Evolutionary conservation across 2,329 filamentous ascomycete genomes (phyloP).

Genomic region (Diplocarpon rosae): DNA sequence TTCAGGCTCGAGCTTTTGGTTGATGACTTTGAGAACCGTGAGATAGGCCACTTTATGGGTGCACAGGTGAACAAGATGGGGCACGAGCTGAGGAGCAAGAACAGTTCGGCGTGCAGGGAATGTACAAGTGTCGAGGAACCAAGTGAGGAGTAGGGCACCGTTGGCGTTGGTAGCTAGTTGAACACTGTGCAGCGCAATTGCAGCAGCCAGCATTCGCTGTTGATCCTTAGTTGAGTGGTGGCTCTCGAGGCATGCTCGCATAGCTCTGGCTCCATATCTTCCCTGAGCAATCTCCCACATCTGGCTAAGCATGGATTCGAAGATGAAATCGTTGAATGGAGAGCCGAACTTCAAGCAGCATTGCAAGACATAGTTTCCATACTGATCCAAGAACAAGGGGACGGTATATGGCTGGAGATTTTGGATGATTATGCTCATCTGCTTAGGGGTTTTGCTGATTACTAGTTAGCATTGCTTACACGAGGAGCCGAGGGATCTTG

Average conservation of each 20-base stretch:
- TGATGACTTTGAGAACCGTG: slow-evolving; percentile 95
- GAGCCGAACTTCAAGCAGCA: slow-evolving; percentile 86
- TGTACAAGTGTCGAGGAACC: slow-evolving; percentile 97
- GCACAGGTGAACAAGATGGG: slow-evolving; percentile 87
- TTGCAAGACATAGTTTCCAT: slow-evolving; percentile 96
- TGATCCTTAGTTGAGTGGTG: slow-evolving; percentile 93
- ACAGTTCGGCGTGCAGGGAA: slow-evolving; percentile 88
- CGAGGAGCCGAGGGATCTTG: not conserved
- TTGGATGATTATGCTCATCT: slow-evolving; percentile 78
- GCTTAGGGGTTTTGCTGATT: slow-evolving; percentile 31
- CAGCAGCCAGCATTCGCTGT: slow-evolving; percentile 85
- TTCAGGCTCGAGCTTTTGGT: slow-evolving; percentile 89
- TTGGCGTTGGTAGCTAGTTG: slow-evolving; percentile 95
- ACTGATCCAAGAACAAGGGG: slow-evolving; percentile 91
- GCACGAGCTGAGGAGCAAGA: slow-evolving; percentile 80
- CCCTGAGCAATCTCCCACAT: slow-evolving; percentile 93
- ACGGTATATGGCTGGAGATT: slow-evolving; percentile 77
- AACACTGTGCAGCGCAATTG: slow-evolving; percentile 92
- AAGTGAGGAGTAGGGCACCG: slow-evolving; percentile 84
- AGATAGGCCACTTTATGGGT: slow-evolving; percentile 98
- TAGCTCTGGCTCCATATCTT: slow-evolving; percentile 86
- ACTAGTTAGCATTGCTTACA: too few relatives aligned
- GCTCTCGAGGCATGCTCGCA: slow-evolving; percentile 93
- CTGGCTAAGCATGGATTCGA: slow-evolving; percentile 88
- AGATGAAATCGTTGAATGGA: slow-evolving; percentile 92